A percentile compares a stretch with the other conserved stretches of the same genome.
phyloP scores from a whole-genome alignment of 805 yeast species.

The Spathaspora hagerdaliae region DNA sequence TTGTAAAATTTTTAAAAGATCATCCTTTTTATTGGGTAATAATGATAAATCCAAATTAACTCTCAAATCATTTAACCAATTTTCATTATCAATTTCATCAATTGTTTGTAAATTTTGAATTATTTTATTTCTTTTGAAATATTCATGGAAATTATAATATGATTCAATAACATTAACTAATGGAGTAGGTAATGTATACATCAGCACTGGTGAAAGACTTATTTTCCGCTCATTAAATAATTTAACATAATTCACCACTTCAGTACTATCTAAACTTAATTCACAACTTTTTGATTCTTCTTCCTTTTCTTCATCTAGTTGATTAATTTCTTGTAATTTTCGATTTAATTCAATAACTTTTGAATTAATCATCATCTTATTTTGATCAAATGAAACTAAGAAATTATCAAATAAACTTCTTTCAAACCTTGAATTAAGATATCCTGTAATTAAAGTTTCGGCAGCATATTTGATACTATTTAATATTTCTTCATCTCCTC shows the following conservation, averaged over 20 bases:
- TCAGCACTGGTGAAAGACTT: constrained; percentile 83
- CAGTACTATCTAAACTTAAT: constrained; percentile 23
- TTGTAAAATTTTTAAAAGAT: constrained; percentile 34
- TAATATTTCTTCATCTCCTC: constrained; percentile 60
- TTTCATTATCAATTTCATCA: constrained; percentile 19
- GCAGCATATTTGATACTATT: constrained; percentile 70
- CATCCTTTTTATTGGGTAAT: constrained; percentile 36
- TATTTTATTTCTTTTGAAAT: constrained; percentile 14
- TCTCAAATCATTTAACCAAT: constrained; percentile 22
- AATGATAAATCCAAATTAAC: constrained; percentile 20
- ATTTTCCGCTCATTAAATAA: constrained; percentile 50
- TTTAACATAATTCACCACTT: constrained; percentile 31
- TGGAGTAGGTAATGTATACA: constrained; percentile 65
- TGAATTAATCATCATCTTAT: background rate
- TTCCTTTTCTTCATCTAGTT: constrained; percentile 3
- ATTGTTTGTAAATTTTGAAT: constrained; percentile 19
- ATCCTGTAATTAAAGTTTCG: constrained; percentile 74
- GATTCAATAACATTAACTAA: constrained; percentile 51
- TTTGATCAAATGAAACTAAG: constrained; percentile 10
- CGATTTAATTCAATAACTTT: constrained; percentile 9
- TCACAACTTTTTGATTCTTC: constrained; percentile 14
- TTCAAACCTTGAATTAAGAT: constrained; percentile 78
- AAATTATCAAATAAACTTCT: constrained; percentile 29
- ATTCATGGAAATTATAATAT: constrained; percentile 34
- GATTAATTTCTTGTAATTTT: constrained; percentile 8